Base-by-base conservation (phyloP, 371 early-diverging fungal species). In the Sanchytrium tribonematis region DNA sequence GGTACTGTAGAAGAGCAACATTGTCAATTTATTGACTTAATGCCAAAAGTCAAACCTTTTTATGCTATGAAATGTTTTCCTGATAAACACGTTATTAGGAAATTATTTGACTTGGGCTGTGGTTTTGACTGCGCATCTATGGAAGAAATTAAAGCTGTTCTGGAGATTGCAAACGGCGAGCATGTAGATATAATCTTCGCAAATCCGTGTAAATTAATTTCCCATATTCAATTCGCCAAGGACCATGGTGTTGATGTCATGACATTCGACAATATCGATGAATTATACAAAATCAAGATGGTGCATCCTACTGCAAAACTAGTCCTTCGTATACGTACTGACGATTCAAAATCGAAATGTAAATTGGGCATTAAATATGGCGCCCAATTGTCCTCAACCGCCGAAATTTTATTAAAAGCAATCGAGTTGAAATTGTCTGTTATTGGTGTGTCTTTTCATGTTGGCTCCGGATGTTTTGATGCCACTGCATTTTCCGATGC, bases 181-280 rank as follows among this genome's bases (percentile, higher is more conserved):
- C 81, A 93, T 22, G 75, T 76, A 30, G 82, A 86, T 69, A 87
- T 97, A 74, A 93, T 97, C 75, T 97, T 90, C 72, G 97, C 97
- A 71, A 93, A 97, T 79, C 97, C 97, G 31, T 94, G 96, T 83
- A 97, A 97, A 80, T 92, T 91, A 73, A 82, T 85, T 29, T 92
- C 93, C 22, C 91, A 89, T 76, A 84, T 97, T 74, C 86, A 88
- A 69, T 90, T 81, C 73, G 91, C 95, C 16, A 77, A 79, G 29
- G 78, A 80, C 68, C 80, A 84, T 68, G 83, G 84, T 72, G 90
- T 97, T 29, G 76, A 78, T 70, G 83, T 88, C 82, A 90, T 94
- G 90, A 97, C 97, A 28, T 97, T 97, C 77, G 97, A 97, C 79
- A 97, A 95, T 77, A 85, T 85, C 1, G 93, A 95, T 76, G 97